Evolutionary conservation across 371 early-diverging fungal species (phyloP).

Genomic region (Mucor saturninus): DNA sequence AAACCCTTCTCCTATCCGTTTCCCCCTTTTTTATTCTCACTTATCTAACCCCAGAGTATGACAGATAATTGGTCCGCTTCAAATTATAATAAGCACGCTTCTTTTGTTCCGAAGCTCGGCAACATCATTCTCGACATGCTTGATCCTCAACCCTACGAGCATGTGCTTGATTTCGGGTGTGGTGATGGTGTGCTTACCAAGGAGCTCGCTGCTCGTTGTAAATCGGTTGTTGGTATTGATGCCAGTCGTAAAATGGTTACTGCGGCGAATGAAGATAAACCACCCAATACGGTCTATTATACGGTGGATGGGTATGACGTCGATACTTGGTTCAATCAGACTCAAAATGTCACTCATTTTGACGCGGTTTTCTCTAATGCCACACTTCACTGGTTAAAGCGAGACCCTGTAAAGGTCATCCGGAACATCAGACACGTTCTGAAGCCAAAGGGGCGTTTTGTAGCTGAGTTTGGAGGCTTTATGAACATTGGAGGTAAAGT

Average conservation of each 20-base stretch:
- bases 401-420: slow-evolving; percentile 63
- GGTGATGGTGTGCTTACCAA: slow-evolving; percentile 72
- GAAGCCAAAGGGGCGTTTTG: slow-evolving; percentile 63
- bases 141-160: slow-evolving; percentile 51
- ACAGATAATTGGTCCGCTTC: slow-evolving; percentile 56
- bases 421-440: slow-evolving; percentile 59
- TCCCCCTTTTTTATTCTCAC: background rate
- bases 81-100: slow-evolving; percentile 58
- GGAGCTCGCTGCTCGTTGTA: slow-evolving; percentile 49
- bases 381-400: slow-evolving; percentile 77
- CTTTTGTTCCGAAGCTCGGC: slow-evolving; percentile 65
- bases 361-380: slow-evolving; percentile 72
- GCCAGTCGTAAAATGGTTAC: slow-evolving; percentile 65
- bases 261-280: slow-evolving; percentile 41
- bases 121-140: slow-evolving; percentile 55
- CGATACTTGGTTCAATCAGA: slow-evolving; percentile 40
- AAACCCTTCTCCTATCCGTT: background rate
- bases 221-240: slow-evolving; percentile 67
- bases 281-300: slow-evolving; percentile 27
- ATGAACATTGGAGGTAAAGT: slow-evolving; percentile 50
- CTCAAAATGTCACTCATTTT: slow-evolving; percentile 38
- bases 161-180: slow-evolving; percentile 74
- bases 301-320: slow-evolving; percentile 65
- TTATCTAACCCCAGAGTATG: background rate
- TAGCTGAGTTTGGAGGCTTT: slow-evolving; percentile 68